A percentile compares a stretch with the other conserved stretches of the same genome.
phyloP scores from a whole-genome alignment of 2,329 filamentous ascomycete species.

The Fonsecaea erecta region DNA sequence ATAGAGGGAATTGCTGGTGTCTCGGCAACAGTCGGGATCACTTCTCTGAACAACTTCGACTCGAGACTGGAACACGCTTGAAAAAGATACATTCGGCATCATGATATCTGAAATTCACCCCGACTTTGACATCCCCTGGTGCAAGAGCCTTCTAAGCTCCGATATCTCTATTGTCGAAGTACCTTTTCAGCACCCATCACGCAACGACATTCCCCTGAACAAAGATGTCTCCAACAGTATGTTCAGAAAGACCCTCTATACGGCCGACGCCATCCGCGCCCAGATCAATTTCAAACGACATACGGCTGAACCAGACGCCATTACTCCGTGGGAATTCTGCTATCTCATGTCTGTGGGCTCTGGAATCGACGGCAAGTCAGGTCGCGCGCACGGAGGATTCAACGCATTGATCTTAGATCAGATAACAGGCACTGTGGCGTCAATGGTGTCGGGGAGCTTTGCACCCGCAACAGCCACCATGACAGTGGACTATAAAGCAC shows the following conservation, averaged over 20 bases:
- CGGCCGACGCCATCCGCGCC: slow-evolving; percentile 19
- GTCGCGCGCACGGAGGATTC: slow-evolving; percentile 31
- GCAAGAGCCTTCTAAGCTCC: slow-evolving; percentile 2
- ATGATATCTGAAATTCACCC: slow-evolving; percentile 3
- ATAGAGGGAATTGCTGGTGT: neutral
- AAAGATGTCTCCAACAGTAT: slow-evolving; percentile 23
- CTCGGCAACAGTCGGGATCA: neutral
- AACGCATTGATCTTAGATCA: slow-evolving; percentile 30
- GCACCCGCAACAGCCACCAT: slow-evolving; percentile 32
- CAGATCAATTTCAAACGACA: slow-evolving; percentile 26
- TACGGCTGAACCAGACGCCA: slow-evolving; percentile 16
- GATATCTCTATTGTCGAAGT: slow-evolving; percentile 8
- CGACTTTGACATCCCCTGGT: slow-evolving; percentile 19
- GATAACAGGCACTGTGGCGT: slow-evolving; percentile 22
- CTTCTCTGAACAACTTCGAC: neutral
- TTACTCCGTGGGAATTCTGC: slow-evolving; percentile 23
- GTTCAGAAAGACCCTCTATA: slow-evolving; percentile 30
- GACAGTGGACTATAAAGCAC: slow-evolving; percentile 32
- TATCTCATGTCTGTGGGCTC: slow-evolving; percentile 24
- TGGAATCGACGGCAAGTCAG: slow-evolving; percentile 27
- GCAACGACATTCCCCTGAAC: neutral
- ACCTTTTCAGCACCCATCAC: neutral
- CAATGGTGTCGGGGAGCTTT: slow-evolving; percentile 1
- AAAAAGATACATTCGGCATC: neutral
- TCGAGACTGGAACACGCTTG: neutral